These are phyloP conservation scores for Macrolepiota fuliginosa DNA, from an alignment of 768 basidiomycete genomes.

Conservation along the genomic window DNA sequence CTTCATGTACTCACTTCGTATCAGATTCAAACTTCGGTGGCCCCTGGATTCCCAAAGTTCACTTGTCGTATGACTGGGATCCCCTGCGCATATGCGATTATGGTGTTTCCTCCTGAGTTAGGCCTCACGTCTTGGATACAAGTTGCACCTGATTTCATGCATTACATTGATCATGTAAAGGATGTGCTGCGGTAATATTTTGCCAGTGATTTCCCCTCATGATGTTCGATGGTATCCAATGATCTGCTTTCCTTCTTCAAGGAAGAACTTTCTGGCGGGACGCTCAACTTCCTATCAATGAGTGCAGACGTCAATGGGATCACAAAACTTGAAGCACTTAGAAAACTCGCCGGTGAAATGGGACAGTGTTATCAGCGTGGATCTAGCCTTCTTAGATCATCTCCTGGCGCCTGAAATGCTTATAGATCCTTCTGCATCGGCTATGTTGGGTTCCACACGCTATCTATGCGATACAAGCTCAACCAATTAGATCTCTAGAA, in stretches of 20 bases:
- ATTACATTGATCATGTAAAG: slow-evolving; percentile 5
- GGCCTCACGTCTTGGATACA: slow-evolving; percentile 9
- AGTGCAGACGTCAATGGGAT: background rate
- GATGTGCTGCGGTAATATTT: background rate
- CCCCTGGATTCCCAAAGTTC: background rate
- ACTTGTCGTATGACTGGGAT: background rate
- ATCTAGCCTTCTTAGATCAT: too few relatives aligned
- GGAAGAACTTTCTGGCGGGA: slow-evolving; percentile 27
- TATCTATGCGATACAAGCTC: too few relatives aligned
- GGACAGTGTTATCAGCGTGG: background rate
- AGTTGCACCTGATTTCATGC: slow-evolving; percentile 2
- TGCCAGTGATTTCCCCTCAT: too few relatives aligned
- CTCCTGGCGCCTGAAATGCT: too few relatives aligned
- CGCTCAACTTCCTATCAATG: background rate
- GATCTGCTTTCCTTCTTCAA: too few relatives aligned
- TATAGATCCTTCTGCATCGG: background rate
- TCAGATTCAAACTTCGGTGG: background rate
- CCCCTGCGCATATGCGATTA: too few relatives aligned
- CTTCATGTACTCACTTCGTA: background rate
- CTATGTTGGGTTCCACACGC: background rate
- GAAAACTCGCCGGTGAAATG: background rate
- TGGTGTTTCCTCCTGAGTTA: too few relatives aligned
- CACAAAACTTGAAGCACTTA: background rate
- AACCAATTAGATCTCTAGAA: too few relatives aligned
- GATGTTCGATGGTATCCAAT: slow-evolving; percentile 20